Evolutionary conservation across 1,284 basidiomycete genomes (phyloP).

Genomic region (Ustilago sp.): DNA sequence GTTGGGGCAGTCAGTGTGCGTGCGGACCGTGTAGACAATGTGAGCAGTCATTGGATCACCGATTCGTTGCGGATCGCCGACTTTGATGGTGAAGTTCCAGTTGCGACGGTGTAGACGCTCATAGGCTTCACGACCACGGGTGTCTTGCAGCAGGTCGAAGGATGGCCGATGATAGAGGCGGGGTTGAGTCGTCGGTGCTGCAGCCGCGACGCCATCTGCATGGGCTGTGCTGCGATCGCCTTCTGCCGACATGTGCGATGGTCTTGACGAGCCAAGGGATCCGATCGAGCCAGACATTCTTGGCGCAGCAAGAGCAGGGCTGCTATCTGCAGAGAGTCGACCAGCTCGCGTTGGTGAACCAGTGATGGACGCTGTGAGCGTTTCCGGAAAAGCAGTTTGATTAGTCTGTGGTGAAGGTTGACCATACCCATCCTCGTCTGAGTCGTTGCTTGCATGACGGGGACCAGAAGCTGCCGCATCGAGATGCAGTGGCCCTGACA

Average conservation of each 20-base stretch:
- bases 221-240: background rate
- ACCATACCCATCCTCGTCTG: conserved; percentile 60
- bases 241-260: conserved; percentile 25
- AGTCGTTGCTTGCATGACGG: conserved; percentile 20
- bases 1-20: conserved; percentile 54
- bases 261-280: conserved; percentile 24
- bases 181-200: conserved; percentile 12
- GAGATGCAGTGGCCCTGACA: conserved; percentile 15
- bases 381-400: conserved; percentile 8
- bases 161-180: conserved; percentile 47
- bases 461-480: conserved; percentile 10
- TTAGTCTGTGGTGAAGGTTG: conserved; percentile 45
- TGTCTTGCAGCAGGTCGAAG: conserved; percentile 41
- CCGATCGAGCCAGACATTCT: conserved; percentile 16
- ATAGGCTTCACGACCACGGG: conserved; percentile 30
- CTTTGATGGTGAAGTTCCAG: conserved; percentile 58
- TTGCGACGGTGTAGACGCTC: conserved; percentile 17
- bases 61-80: conserved; percentile 67
- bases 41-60: conserved; percentile 67
- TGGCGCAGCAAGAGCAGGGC: background rate
- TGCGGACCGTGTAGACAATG: conserved; percentile 72
- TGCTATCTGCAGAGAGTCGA: conserved; percentile 7
- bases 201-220: background rate
- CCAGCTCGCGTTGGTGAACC: conserved; percentile 18
- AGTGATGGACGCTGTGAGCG: background rate